Base-by-base conservation (phyloP, 106 monocot genomes). In the Agapanthus africanus region DNA sequence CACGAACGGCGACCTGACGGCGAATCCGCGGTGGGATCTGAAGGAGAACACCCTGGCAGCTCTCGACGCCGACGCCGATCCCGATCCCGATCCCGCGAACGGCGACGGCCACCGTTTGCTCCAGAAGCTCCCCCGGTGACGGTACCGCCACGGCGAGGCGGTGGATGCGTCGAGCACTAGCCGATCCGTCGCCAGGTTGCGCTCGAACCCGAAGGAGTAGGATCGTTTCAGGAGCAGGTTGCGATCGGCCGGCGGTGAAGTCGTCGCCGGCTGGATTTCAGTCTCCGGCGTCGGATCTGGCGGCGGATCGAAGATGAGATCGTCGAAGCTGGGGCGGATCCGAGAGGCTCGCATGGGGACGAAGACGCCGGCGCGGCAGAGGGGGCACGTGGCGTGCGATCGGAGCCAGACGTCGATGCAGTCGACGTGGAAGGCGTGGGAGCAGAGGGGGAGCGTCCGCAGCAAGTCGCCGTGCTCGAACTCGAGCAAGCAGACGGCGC, bases 331-430 rank as follows among this genome's bases (percentile, higher is more conserved):
- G 34, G 92, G 88, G 4, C 88, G 75, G 66, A 85, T 85, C 18
- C 88, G 60, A 19, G 85, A 76, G 19, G 91, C 87, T 4, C 68
- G 23, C 47, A 68, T 50, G 18, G 68, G 49, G 4, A 50, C 18
- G 37, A 50, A 50, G 41, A 88, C 79, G 39, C 69, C 71, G 65
- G 95, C 61, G 60, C 91, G 95, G 85, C 95, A 95, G 68, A 95
- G 85, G 14, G 91, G 95, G 71, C 95, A 95, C 36, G 77, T 91
- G 79, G 85, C 85, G 71, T 95, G 88, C 25, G 95, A 85, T 11
- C 88, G 82, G 38, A 95, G 85, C 95, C 95, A 95, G 13, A 78
- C 79, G 84, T 91, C 95, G 73, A 95, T 91, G 84, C 95, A 95
- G 56, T 88, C 95, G 34, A 78, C 79, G 81, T 95, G 95, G 81